phyloP scores from a whole-genome alignment of 225 moss, liverwort and hornwort genomes.

The Climacium dendroides region DNA sequence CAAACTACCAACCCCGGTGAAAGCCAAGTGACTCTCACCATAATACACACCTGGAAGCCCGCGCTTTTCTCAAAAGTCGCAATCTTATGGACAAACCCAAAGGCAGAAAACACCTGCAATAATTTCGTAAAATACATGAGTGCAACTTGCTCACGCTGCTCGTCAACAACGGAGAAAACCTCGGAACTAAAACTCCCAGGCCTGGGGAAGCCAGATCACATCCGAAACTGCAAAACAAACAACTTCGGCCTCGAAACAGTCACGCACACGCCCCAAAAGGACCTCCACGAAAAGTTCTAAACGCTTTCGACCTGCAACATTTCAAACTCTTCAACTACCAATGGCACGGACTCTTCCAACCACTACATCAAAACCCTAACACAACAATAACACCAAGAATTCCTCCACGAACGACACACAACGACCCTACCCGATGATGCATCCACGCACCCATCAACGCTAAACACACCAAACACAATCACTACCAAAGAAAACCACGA shows the following conservation, averaged over 20 bases:
- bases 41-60: constrained; percentile 99
- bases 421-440: neutral
- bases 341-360: neutral
- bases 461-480: neutral
- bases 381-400: neutral
- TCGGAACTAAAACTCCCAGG: constrained; percentile 2
- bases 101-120: constrained; percentile 99
- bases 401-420: neutral
- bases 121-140: constrained; percentile 23
- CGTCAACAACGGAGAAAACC: neutral
- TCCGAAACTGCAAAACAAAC: constrained; percentile 3
- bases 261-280: neutral
- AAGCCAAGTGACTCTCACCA: constrained; percentile 94
- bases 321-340: neutral
- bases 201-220: neutral
- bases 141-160: constrained; percentile 7
- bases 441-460: neutral
- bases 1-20: constrained; percentile 70
- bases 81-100: constrained; percentile 99
- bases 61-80: constrained; percentile 99
- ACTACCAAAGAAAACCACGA: neutral
- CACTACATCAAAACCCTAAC: neutral
- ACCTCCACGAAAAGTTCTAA: neutral
- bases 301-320: constrained; percentile 2
- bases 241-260: neutral